Evolutionary conservation across 441 rosid genomes (phyloP).

Genomic region (Pelargonium cotyledonis): DNA sequence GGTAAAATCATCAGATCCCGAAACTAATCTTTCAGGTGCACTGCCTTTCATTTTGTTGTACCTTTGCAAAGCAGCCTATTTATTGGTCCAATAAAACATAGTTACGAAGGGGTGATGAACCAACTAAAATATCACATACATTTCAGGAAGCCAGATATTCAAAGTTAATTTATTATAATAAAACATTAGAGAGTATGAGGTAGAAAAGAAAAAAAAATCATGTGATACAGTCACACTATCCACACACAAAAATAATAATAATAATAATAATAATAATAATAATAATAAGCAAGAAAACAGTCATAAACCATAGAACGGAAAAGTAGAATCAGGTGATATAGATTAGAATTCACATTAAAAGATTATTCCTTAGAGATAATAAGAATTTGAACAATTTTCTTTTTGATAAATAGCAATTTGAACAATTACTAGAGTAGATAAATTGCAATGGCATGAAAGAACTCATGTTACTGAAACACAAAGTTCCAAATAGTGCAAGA

Average conservation of each 20-base stretch:
- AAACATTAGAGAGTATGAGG: neutral
- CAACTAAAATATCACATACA: neutral
- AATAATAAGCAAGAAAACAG: too few species aligned
- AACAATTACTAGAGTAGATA: neutral
- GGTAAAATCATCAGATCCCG: constrained; percentile 96
- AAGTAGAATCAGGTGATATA: neutral
- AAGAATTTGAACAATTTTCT: neutral
- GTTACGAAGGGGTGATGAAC: neutral
- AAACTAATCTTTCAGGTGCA: constrained; percentile 87
- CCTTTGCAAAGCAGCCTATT: constrained; percentile 71
- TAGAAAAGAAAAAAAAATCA: neutral
- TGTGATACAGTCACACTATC: too few species aligned
- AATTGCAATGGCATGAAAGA: neutral
- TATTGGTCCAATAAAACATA: constrained; percentile 1
- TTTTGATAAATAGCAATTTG: too few species aligned
- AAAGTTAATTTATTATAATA: too few species aligned
- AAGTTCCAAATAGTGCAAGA: neutral
- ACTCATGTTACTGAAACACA: neutral
- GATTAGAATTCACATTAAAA: neutral
- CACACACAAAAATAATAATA: too few species aligned
- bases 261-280: too few species aligned
- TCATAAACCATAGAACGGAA: neutral
- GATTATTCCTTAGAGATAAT: neutral
- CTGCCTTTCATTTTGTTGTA: constrained; percentile 76
- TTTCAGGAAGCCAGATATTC: neutral